phyloP scores from a whole-genome alignment of 371 early-diverging fungal genomes.

The Mucor circinelloides region DNA sequence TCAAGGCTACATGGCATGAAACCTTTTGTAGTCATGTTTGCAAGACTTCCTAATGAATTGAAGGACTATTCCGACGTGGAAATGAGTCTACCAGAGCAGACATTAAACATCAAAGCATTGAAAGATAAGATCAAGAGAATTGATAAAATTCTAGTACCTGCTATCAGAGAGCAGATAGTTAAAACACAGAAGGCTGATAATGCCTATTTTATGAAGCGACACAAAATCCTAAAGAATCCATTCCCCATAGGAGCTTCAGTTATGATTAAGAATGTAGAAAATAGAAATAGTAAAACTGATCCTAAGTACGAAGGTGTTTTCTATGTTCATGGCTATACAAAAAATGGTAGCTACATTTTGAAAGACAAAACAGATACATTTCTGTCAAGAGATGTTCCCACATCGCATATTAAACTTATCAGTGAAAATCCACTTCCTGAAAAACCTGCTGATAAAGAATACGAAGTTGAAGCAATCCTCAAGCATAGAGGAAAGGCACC shows the following conservation, averaged over 20 bases:
- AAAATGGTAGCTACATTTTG: too few species aligned
- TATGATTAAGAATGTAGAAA: constrained; percentile 4
- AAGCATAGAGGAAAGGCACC: neutral
- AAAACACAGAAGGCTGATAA: constrained; percentile 1
- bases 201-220: constrained; percentile 2
- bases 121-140: neutral
- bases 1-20: constrained; percentile 1
- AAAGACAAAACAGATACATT: too few species aligned
- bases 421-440: too few species aligned
- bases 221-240: neutral
- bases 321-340: neutral
- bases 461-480: too few species aligned
- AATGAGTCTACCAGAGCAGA: neutral
- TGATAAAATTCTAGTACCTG: neutral
- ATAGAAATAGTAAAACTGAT: neutral
- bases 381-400: too few species aligned
- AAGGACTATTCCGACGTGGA: neutral
- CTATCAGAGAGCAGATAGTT: constrained; percentile 2
- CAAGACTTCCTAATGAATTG: constrained; percentile 2
- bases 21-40: constrained; percentile 18
- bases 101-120: neutral
- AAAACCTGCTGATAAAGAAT: too few species aligned
- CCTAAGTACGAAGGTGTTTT: constrained; percentile 1
- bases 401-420: too few species aligned
- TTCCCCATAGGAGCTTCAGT: neutral